A percentile compares a stretch with the other conserved stretches of the same genome.
Conservation (phyloP, 257 asterid genomes). For the Salvia splendens region DNA sequence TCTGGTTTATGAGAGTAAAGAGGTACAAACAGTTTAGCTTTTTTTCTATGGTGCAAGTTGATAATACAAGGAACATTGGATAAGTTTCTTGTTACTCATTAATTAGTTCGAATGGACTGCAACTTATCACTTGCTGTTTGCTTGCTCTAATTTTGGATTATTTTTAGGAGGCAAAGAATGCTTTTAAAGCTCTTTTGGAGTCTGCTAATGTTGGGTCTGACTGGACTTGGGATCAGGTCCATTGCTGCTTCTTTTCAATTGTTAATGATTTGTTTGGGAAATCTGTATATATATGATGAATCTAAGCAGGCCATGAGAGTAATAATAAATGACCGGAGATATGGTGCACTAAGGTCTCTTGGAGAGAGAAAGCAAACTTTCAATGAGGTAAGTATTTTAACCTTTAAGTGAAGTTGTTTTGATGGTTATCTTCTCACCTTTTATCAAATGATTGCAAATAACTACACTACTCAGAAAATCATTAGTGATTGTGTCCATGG, state of each 20-base stretch:
- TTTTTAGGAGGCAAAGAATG: constrained; percentile 80
- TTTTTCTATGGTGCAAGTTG: constrained; percentile 19
- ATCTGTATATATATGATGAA: constrained; percentile 32
- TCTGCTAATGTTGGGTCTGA: constrained; percentile 76
- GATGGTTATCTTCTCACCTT: constrained; percentile 16
- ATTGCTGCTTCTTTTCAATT: constrained; percentile 28
- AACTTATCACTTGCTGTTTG: constrained; percentile 7
- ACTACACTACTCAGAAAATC: constrained; percentile 28
- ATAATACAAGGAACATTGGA: constrained; percentile 15
- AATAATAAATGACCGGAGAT: constrained; percentile 80
- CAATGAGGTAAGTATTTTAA: constrained; percentile 63
- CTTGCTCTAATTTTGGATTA: constrained; percentile 5
- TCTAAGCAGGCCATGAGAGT: constrained; percentile 79
- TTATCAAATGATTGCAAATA: constrained; percentile 15
- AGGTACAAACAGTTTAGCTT: constrained; percentile 48
- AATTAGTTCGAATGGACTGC: constrained; percentile 12
- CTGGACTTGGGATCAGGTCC: constrained; percentile 97
- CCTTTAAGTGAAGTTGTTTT: constrained; percentile 33
- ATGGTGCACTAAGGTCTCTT: constrained; percentile 76
- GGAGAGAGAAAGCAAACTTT: constrained; percentile 92
- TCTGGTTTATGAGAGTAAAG: constrained; percentile 71
- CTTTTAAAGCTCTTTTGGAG: constrained; percentile 78
- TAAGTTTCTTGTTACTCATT: constrained; percentile 16
- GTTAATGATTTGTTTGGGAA: constrained; percentile 24
- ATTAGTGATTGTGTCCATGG: constrained; percentile 14